Base-by-base conservation (phyloP, 768 basidiomycete species). In the Lentinula aciculospora region DNA sequence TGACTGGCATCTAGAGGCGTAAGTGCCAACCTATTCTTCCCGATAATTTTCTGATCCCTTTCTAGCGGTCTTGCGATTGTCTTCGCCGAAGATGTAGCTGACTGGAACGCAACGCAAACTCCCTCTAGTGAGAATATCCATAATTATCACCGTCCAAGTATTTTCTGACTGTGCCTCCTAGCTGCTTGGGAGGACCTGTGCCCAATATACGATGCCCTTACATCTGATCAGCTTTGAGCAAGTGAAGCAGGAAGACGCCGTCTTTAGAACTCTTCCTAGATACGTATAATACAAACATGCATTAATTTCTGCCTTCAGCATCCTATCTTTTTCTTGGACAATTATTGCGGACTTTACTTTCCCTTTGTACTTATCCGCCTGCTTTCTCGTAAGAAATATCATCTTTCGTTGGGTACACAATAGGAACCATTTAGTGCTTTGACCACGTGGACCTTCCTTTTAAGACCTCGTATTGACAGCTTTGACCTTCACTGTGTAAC, bases 1-100 rank as follows among this genome's bases (percentile, higher is more conserved):
- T 56, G 79, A 82, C 55, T 81, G 77, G 72, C 81, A 83, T 68
- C 64, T 81, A 8, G 67, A 75, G 13, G 63, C 65, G 74, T 76
- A 62, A 58, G 74, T 62, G 25, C 32, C 7, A 12, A 2, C 46
- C 15, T 12, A 48, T 49, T 4, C 19, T 50, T 3, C 9, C 17
- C 19, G 28, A 15, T 13, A n/a, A 34, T 37, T 53, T 31, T 58
- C 25, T 39, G n/a, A 32, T 48, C 34, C 27, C 40, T 6, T 51
- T 28, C 47, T 46, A 64, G 62, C n/a, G 67, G 67, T 23, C 61
- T 69, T 12, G 66, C 66, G 3, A 62, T 68, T 31, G 67, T 68
- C 12, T 68, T 69, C 42, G 68, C 67, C 3, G 68, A 69, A 53
- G 66, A 64, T 45, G 55, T 61, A 0, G 59, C 50, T 5, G 49